A percentile compares a stretch with the other conserved stretches of the same genome.
phyloP scores from a whole-genome alignment of 1,284 basidiomycete genomes.

The Austroboletus novae-zelandiae region DNA sequence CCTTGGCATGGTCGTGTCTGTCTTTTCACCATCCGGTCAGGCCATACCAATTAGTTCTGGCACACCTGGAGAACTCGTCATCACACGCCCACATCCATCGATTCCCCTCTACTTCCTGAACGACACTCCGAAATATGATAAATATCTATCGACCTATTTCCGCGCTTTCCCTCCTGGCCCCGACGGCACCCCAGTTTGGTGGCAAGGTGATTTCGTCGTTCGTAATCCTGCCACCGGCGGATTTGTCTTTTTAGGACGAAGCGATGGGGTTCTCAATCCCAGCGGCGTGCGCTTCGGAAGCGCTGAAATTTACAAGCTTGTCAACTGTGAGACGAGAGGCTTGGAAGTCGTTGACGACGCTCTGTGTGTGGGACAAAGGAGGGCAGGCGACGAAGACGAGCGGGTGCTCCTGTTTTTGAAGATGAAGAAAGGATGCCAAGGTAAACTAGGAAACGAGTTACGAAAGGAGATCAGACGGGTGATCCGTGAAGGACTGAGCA shows the following conservation, averaged over 20 bases:
- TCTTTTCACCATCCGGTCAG: slow-evolving; percentile 49
- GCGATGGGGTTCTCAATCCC: slow-evolving; percentile 77
- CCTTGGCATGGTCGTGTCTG: slow-evolving; percentile 65
- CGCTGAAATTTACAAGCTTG: slow-evolving; percentile 80
- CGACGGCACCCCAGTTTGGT: slow-evolving; percentile 49
- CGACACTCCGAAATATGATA: slow-evolving; percentile 55
- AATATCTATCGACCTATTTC: slow-evolving; percentile 77
- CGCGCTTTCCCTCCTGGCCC: slow-evolving; percentile 52
- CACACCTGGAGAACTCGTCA: slow-evolving; percentile 61
- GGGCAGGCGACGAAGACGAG: slow-evolving; percentile 74
- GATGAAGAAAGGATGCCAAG: slow-evolving; percentile 54
- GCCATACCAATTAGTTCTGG: slow-evolving; percentile 31
- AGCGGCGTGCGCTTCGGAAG: slow-evolving; percentile 88
- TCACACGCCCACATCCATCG: slow-evolving; percentile 78
- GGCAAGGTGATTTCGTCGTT: slow-evolving; percentile 70
- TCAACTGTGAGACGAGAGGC: slow-evolving; percentile 46
- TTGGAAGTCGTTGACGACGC: slow-evolving; percentile 67
- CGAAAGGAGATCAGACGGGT: slow-evolving; percentile 52
- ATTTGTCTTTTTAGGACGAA: slow-evolving; percentile 57
- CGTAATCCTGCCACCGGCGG: slow-evolving; percentile 63
- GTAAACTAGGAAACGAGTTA: slow-evolving; percentile 47
- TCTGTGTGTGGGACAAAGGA: slow-evolving; percentile 80
- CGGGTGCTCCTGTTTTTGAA: slow-evolving; percentile 85
- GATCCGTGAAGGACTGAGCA: slow-evolving; percentile 67
- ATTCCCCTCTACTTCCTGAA: slow-evolving; percentile 85